Evolutionary conservation across 306 rosid genomes (phyloP), one percentile per base, ranked within the genome.

Genomic region (Luffa aegyptiaca): DNA sequence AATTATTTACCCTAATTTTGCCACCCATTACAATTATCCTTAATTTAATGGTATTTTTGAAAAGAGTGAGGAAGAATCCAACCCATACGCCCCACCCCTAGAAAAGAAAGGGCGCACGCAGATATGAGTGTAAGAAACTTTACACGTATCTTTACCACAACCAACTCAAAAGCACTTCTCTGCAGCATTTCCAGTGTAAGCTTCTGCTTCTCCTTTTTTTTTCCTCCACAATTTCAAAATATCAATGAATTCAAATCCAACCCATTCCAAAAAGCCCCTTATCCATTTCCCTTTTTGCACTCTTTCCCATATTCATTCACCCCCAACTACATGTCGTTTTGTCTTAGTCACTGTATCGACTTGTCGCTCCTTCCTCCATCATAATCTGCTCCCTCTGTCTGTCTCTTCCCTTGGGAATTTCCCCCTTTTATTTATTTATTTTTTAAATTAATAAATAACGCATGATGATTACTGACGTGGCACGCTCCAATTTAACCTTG

Each of bases 361-460:
- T 69, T 69, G 75, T 69, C 55, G 75, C 8, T 69, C 52, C 75
- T 18, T 10, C 35, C n/a, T n/a, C 75, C 75, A 68, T 42, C 74
- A 18, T 41, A 18, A 18, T 18, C 74, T 39, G 21, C 59, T 17
- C 20, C 14, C 13, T 3, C 31, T 26, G 31, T 16, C 46, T 13
- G 3, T 31, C 17, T 13, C 37, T 46, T 10, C 51, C 17, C 39
- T 61, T 2, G 44, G 44, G 42, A 35, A 31, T 13, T 13, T 35
- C 69, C 18, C 16, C 18, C 55, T 3, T 14, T 49, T 4, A 49
- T 45, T 45, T 45, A 45, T 6, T 0, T 8, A 0, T 45, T 6
- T 45, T 58, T 58, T n/a, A n/a, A n/a, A n/a, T n/a, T n/a, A n/a
- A n/a, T n/a, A 7, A 68, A 41, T 26, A 41, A 1, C 3, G 6